Evolutionary conservation across 2,329 filamentous ascomycete species (phyloP).

Genomic region (Chaetomium sp.): DNA sequence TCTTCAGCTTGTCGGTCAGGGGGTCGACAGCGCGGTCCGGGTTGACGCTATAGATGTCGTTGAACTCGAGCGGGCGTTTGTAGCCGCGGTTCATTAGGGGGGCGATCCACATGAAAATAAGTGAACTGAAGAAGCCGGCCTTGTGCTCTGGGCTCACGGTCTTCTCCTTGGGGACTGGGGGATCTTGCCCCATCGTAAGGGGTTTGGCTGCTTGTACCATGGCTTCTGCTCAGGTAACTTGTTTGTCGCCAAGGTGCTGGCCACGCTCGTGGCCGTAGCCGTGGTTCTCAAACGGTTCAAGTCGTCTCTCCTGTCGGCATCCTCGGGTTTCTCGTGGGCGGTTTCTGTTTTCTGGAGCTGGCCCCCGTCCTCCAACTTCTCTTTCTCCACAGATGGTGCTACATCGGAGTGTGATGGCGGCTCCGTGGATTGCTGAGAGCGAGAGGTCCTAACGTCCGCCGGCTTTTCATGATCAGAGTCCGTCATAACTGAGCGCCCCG

Average conservation of each 20-base stretch:
- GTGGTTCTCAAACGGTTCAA: slow-evolving; percentile 53
- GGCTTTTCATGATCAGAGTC: slow-evolving; percentile 16
- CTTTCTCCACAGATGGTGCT: slow-evolving; percentile 5
- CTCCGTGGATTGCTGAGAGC: slow-evolving; percentile 6
- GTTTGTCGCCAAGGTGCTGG: slow-evolving; percentile 46
- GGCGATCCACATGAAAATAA: slow-evolving; percentile 90
- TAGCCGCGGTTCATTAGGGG: slow-evolving; percentile 88
- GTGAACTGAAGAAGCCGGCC: slow-evolving; percentile 71
- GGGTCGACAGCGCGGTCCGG: slow-evolving; percentile 73
- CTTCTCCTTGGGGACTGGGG: slow-evolving; percentile 57
- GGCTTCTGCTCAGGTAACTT: slow-evolving; percentile 49
- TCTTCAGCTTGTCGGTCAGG: slow-evolving; percentile 66
- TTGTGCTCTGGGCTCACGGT: slow-evolving; percentile 67
- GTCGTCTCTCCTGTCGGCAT: slow-evolving; percentile 38
- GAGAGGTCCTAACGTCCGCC: neutral
- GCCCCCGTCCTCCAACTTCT: slow-evolving; percentile 9
- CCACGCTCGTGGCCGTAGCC: slow-evolving; percentile 56
- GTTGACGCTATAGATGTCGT: slow-evolving; percentile 89
- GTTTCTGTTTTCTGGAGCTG: slow-evolving; percentile 8
- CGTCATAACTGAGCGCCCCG: slow-evolving; percentile 18
- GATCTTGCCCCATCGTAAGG: slow-evolving; percentile 59
- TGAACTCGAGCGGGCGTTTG: slow-evolving; percentile 75
- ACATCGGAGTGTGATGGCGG: slow-evolving; percentile 15
- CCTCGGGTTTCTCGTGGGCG: slow-evolving; percentile 14
- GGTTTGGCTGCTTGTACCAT: slow-evolving; percentile 67